Evolutionary conservation across 2,329 filamentous ascomycete genomes (phyloP), one percentile per base, ranked within the genome.

Genomic region (Alternaria triticimaculans): DNA sequence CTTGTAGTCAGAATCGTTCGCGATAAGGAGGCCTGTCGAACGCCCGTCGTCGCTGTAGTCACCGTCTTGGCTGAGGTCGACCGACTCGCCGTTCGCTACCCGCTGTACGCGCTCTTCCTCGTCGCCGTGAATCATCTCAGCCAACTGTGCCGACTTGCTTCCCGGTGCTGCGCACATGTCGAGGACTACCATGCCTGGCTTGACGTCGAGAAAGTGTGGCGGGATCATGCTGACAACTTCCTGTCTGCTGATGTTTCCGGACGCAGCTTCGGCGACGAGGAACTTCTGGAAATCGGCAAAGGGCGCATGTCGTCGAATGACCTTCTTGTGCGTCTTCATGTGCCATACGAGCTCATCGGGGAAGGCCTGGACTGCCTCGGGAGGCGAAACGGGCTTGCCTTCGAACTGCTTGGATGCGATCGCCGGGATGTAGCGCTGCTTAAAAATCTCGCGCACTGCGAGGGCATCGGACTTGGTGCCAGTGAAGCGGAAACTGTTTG

Each of bases 191-290:
- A 97, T 97, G 57, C 94, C 93, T 5, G 96, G 94, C 72, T 89
- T 89, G 55, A 98, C 86, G 75, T 98, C 94, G 85, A 99, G 92
- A 73, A 98, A 86, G 72, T 98, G 87, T 25, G 96, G 96, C 25
- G 96, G 96, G 67, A 99, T 98, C 96, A 99, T 99, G 84, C 93
- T 97, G 76, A 99, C 96, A 48, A 97, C 91, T 83, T 99, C 96
- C 82, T 99, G 96, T 74, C 96, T 89, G 81, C 92, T 97, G 75
- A 99, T 98, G 80, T 98, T 99, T 74, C 96, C 96, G 21, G 98
- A 94, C 60, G 92, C 94, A 5, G 96, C 97, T 85, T 99, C 96
- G 56, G 95, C 96, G 54, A 99, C 96, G 55, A 99, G 87, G 84
- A 97, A 99, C 80, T 96, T 97, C 80, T 99, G 96, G 82, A 99